A percentile compares a stretch with the other conserved stretches of the same genome.
Evolutionary conservation across 768 basidiomycete species (phyloP).

Genomic region (Rhodotorula taiwanensis): DNA sequence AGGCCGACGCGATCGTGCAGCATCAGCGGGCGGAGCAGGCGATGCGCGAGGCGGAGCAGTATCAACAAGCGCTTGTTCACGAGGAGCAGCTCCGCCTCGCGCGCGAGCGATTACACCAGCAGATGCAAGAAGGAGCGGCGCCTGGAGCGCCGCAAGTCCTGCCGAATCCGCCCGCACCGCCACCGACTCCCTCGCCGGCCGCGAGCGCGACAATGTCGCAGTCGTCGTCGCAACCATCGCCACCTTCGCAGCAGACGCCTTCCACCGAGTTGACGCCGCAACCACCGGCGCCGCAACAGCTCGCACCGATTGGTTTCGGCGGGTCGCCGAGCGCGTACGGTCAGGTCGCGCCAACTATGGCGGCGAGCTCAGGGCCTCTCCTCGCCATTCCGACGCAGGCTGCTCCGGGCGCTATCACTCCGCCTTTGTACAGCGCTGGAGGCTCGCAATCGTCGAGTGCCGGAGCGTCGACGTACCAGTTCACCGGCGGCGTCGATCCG

Average conservation of each 20-base stretch:
- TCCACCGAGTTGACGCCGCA: not conserved
- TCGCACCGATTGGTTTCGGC: no score
- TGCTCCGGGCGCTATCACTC: not conserved
- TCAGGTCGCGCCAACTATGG: not conserved
- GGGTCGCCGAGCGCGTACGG: not conserved
- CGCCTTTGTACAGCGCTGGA: no score
- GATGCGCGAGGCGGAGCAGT: slow-evolving; percentile 15
- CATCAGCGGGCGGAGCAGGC: slow-evolving; percentile 3
- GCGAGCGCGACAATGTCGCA: not conserved
- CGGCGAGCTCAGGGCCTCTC: not conserved
- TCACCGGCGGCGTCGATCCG: slow-evolving; percentile 12
- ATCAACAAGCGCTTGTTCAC: slow-evolving; percentile 15
- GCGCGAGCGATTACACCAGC: slow-evolving; percentile 24
- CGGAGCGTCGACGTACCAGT: not conserved
- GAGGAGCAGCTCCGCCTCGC: slow-evolving; percentile 24
- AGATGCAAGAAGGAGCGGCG: slow-evolving; percentile 23
- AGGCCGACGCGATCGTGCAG: slow-evolving; percentile 6
- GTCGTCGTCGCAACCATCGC: not conserved
- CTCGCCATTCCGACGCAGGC: not conserved
- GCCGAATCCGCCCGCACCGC: slow-evolving; percentile 17
- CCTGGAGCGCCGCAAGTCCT: slow-evolving; percentile 13
- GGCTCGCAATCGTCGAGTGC: not conserved
- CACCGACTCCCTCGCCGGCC: not conserved
- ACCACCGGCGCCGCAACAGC: slow-evolving; percentile 7
- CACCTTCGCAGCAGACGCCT: not conserved